phyloP scores from a whole-genome alignment of 2,329 filamentous ascomycete genomes.

The Cercospora nicotianae region DNA sequence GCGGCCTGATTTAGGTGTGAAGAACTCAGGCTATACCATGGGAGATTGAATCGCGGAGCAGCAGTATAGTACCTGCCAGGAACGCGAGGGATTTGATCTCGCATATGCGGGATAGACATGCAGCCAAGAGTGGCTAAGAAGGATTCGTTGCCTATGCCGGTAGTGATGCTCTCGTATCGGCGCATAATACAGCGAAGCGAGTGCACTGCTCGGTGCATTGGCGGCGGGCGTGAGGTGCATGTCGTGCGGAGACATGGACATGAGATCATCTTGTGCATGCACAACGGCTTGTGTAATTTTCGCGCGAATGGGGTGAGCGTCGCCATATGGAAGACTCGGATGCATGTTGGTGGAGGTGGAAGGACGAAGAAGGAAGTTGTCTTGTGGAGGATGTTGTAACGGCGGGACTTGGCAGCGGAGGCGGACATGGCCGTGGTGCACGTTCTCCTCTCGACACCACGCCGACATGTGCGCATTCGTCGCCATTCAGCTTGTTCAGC shows the following conservation, averaged over 20 bases:
- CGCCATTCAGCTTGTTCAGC: neutral
- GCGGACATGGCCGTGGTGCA: neutral
- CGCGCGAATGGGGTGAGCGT: constrained; percentile 13
- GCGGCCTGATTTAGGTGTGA: neutral
- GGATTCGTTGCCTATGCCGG: neutral
- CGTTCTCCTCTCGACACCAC: neutral
- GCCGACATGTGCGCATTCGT: too few relatives aligned
- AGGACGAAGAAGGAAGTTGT: neutral
- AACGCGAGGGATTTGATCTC: neutral
- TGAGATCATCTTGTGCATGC: constrained; percentile 1
- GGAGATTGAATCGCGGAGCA: neutral
- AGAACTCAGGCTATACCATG: neutral
- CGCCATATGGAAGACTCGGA: neutral
- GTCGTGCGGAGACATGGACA: constrained; percentile 1
- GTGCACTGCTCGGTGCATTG: neutral
- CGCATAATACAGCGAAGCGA: constrained; percentile 5
- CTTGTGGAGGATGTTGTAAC: neutral
- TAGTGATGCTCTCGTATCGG: constrained; percentile 7
- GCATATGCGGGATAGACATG: neutral
- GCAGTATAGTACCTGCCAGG: constrained; percentile 3
- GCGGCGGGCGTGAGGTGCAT: neutral
- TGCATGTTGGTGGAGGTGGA: neutral
- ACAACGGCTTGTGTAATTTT: constrained; percentile 4
- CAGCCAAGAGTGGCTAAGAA: constrained; percentile 1
- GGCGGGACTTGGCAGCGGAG: neutral